Evolutionary conservation across 192 early-diverging fungal species (phyloP).

Genomic region (Mortierella hygrophila): DNA sequence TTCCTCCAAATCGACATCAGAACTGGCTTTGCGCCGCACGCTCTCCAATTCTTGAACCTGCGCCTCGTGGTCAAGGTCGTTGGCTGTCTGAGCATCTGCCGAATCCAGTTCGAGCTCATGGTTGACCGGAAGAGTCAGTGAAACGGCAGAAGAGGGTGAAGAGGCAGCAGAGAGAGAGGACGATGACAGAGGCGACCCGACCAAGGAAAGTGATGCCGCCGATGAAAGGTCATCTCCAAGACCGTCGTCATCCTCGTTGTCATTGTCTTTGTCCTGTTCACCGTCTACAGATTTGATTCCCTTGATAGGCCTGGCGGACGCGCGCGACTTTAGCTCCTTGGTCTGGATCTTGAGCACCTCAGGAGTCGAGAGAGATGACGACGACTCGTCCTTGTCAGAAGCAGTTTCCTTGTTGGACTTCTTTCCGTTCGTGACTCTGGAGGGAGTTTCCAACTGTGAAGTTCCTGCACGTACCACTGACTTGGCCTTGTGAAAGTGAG

Average conservation of each 20-base stretch:
- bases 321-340: constrained; percentile 24
- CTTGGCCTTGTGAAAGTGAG: not conserved
- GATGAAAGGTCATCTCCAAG: constrained; percentile 44
- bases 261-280: constrained; percentile 14
- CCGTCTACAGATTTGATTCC: constrained; percentile 1
- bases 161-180: constrained; percentile 40
- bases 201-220: constrained; percentile 25
- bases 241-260: constrained; percentile 44
- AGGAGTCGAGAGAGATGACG: not conserved
- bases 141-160: constrained; percentile 34
- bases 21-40: not conserved
- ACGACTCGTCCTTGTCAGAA: not conserved
- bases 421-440: not conserved
- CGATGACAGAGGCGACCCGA: constrained; percentile 29
- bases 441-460: not conserved
- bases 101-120: not conserved
- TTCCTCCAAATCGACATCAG: constrained; percentile 27
- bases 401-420: not conserved
- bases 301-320: constrained; percentile 1
- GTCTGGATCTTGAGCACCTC: constrained; percentile 26
- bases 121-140: not conserved
- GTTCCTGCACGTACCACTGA: not conserved
- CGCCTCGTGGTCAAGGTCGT: not conserved
- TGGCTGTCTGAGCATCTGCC: not conserved
- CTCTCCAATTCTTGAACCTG: not conserved